These are phyloP conservation scores for Mycena polygramma DNA, from an alignment of 768 basidiomycete genomes.

Conservation along the genomic window DNA sequence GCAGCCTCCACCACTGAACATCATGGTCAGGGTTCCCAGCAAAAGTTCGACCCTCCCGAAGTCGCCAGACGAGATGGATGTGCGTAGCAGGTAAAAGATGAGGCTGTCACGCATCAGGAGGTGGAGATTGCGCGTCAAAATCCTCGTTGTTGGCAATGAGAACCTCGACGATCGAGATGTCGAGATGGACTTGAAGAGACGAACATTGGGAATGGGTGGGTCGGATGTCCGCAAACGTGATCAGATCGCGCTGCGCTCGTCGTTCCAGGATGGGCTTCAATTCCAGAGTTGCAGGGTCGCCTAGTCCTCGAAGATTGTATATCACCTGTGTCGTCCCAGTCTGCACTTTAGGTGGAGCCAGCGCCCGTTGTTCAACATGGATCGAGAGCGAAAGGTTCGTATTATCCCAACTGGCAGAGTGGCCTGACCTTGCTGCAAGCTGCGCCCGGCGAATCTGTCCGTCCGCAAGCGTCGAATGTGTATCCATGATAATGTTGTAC, in stretches of 20 bases:
- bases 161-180: neutral
- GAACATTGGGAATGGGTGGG: neutral
- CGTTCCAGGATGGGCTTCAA: neutral
- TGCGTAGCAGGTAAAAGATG: slow-evolving; percentile 7
- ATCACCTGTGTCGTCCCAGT: neutral
- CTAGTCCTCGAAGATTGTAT: slow-evolving; percentile 1
- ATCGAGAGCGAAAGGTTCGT: neutral
- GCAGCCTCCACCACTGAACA: slow-evolving; percentile 13
- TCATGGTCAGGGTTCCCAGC: slow-evolving; percentile 18
- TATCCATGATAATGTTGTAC: neutral
- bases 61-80: slow-evolving; percentile 5
- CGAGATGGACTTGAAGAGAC: neutral
- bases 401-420: slow-evolving; percentile 22
- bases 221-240: slow-evolving; percentile 6
- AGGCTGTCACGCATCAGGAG: slow-evolving; percentile 11
- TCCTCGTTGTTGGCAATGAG: neutral
- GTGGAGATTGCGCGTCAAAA: slow-evolving; percentile 2
- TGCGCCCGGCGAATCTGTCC: slow-evolving; percentile 16
- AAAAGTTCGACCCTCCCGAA: slow-evolving; percentile 20
- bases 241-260: neutral
- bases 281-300: neutral
- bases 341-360: slow-evolving; percentile 13
- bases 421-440: neutral
- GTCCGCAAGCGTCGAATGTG: neutral
- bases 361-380: slow-evolving; percentile 14